phyloP scores from a whole-genome alignment of 768 basidiomycete genomes.

The Tephrocybe rancida region DNA sequence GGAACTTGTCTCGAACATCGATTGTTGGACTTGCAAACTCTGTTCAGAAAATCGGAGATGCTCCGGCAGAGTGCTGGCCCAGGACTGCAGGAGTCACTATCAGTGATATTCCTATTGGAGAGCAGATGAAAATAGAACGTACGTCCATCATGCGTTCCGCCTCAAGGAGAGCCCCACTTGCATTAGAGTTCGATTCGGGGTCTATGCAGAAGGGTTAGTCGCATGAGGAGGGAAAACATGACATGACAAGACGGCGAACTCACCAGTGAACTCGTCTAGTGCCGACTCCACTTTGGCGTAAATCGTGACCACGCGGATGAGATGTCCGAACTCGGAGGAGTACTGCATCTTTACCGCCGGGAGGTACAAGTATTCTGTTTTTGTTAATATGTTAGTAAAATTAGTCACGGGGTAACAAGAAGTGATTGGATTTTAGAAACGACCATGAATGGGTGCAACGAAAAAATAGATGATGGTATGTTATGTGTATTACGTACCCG shows the following conservation, averaged over 20 bases:
- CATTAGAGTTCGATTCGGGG: slow-evolving; percentile 35
- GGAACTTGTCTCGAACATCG: slow-evolving; percentile 80
- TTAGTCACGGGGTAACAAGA: slow-evolving; percentile 5
- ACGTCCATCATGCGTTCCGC: slow-evolving; percentile 50
- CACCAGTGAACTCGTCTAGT: slow-evolving; percentile 54
- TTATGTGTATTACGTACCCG: slow-evolving; percentile 44
- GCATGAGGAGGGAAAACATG: not conserved
- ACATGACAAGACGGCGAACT: slow-evolving; percentile 20
- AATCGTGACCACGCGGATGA: slow-evolving; percentile 69
- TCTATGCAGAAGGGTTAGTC: slow-evolving; percentile 25
- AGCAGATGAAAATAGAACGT: not conserved
- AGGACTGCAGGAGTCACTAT: slow-evolving; percentile 30
- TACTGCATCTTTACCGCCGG: slow-evolving; percentile 61
- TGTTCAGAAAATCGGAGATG: slow-evolving; percentile 73
- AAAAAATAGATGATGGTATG: not conserved
- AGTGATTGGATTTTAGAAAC: not conserved
- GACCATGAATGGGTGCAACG: slow-evolving; percentile 4
- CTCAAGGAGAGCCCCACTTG: slow-evolving; percentile 36
- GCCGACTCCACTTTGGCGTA: slow-evolving; percentile 62
- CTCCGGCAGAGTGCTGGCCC: slow-evolving; percentile 69
- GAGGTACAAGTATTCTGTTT: slow-evolving; percentile 69
- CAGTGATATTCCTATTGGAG: not conserved
- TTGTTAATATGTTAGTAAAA: slow-evolving; percentile 16
- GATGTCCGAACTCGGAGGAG: slow-evolving; percentile 76
- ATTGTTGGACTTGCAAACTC: slow-evolving; percentile 66